Base-by-base conservation (phyloP, 2,329 filamentous ascomycete species). In the Nothopassalora personata region DNA sequence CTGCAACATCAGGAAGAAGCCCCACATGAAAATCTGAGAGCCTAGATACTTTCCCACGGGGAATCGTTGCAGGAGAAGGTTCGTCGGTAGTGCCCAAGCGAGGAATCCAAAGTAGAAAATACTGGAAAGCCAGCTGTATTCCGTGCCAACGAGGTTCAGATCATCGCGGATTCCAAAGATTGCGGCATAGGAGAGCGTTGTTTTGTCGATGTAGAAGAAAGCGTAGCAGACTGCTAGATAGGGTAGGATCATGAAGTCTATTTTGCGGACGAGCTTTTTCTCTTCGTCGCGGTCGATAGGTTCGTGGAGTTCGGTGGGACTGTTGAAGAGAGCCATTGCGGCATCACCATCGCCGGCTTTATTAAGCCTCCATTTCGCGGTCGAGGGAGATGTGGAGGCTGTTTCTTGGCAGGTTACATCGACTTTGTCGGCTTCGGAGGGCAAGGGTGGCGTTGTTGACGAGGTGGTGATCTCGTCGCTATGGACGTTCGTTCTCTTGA, bases 91-190 rank as follows among this genome's bases (percentile, higher is more conserved):
- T 0, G 79, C 80, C 79, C 80, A 83, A 15, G 74, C 76, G 18
- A 85, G 65, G 61, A 80, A 84, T 0, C 80, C 81, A 61, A 83
- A 80, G 61, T 84, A 83, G 69, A 84, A 85, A 23, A 63, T 61
- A 33, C 43, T 49, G 27, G 74, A 78, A 0, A 83, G 72, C 79
- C 81, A 84, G 59, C 75, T 82, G 65, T 87, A 87, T 61, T 86
- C 75, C 0, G 79, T 77, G 1, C 83, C 83, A n/a, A 78, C 74
- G 1, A 87, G 75, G 13, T 79, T 64, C 8, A 87, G 75, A 61
- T 86, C 84, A 1, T 85, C 78, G 30, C 78, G 76, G 60, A 88
- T 82, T 1, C 84, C 84, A 59, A 87, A 86, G 53, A 88, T 83
- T 19, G 85, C 84, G 0, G 86, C 85, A 63, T 86, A 87, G 0